Base-by-base conservation (phyloP, 106 monocot species). In the Iris macrosiphon region DNA sequence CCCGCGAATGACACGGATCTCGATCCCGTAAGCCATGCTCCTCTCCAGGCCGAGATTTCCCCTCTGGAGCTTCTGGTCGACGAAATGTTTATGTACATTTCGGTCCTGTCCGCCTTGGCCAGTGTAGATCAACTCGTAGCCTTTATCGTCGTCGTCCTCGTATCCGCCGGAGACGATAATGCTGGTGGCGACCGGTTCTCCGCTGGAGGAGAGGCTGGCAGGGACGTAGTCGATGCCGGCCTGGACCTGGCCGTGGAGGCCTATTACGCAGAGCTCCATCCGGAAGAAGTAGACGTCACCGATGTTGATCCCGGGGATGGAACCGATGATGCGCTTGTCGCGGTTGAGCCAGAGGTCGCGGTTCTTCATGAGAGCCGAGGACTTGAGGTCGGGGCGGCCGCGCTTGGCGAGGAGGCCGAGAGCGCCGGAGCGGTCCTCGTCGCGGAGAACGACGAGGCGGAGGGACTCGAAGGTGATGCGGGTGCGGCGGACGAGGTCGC, bases 271-370 rank as follows among this genome's bases (percentile, higher is more conserved):
- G 15, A 93, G 72, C 72, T 93, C 92, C 63, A 83, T 80, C 22
- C 92, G 68, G 45, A 72, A 93, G 74, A 87, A 87, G 72, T 83
- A 93, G 34, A 79, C 72, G 52, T 93, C 92, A 4, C 92, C 92
- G 9, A 93, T 60, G 22, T 33, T 10, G 23, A 83, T 64, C 25
- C 92, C 92, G 0, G 82, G 82, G 31, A 92, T 82, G 13, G 86
- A 29, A 6, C 92, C 92, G 27, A 92, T 73, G 49, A 92, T 86
- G 22, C 85, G 71, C 49, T 73, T 71, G 62, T 86, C 91, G 17
- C 91, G 59, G 61, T 91, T 77, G 34, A 85, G 69, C 85, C 81
- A 91, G 17, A 92, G 69, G 7, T 69, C 75, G 11, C 66, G 51
- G 44, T 70, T 64, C 32, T 51, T 52, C 87, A 92, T 79, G 29